Evolutionary conservation across 2,329 filamentous ascomycete species (phyloP), one percentile per base, ranked within the genome.

Genomic region (Sordariomycetes sp.): DNA sequence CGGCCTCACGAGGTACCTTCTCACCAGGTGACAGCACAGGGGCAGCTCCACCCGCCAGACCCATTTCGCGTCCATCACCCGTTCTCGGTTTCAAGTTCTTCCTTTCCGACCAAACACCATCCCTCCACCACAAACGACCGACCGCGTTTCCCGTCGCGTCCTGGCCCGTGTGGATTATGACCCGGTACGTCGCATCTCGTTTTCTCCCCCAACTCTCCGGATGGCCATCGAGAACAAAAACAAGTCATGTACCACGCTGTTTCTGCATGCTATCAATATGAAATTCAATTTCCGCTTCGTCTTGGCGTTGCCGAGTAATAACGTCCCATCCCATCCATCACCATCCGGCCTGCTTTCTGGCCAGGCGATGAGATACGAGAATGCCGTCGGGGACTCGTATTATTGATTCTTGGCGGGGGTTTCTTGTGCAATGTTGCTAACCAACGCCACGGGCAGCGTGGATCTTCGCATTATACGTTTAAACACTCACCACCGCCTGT

Each of bases 51-150:
- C 43, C 46, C 54, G 43, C 22, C 43, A 51, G 32, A 43, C 8
- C 55, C 43, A 50, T 51, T 25, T 57, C 50, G 25, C 34, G 43
- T 50, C 46, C n/a, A 32, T 34, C 43, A 20, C 43, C 34, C 51
- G n/a, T 46, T 37, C 57, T 58, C 57, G 57, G 57, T 34, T 18
- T 40, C 51, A 48, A 34, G 57, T 58, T 58, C 57, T 58, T 58
- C 57, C 57, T 58, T 58, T 58, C 57, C 57, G 57, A 28, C 35
- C 57, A 54, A 54, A 34, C 57, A 54, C 57, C 52, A 58, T 14
- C 53, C 16, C 40, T 7, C 40, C 28, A 32, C 28, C 28, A 32
- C 28, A 32, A 32, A 22, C 46, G 46, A 24, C 46, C 43, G 22
- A 50, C 20, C 46, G 46, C n/a, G 22, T 50, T 22, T 50, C 40